phyloP scores from a whole-genome alignment of 129 eudicot species.

The Tagetes erecta region DNA sequence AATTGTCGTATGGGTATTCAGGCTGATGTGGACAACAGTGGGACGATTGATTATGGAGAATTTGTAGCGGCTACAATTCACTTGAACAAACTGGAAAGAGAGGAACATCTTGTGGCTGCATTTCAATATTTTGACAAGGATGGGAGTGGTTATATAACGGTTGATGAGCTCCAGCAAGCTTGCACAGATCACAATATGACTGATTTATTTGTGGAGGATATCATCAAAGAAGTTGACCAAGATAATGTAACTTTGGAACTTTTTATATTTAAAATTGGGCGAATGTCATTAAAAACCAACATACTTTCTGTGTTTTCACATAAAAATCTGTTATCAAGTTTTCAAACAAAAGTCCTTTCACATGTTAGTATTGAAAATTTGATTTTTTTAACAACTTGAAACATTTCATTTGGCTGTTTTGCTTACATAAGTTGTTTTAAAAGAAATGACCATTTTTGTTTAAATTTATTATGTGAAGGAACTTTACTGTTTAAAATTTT shows the following conservation, averaged over 20 bases:
- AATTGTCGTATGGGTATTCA: slow-evolving; percentile 35
- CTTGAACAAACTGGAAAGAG: slow-evolving; percentile 84
- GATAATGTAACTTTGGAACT: slow-evolving; percentile 60
- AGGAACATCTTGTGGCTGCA: slow-evolving; percentile 88
- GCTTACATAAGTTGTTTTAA: no score
- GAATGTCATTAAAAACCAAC: no score
- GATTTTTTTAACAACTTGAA: no score
- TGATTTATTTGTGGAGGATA: slow-evolving; percentile 76
- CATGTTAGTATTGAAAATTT: no score
- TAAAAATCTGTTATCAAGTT: no score
- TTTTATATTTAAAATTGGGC: background rate
- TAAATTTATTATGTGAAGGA: no score
- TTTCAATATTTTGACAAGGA: slow-evolving; percentile 90
- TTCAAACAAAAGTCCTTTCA: no score
- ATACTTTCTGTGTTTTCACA: no score
- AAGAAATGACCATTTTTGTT: no score
- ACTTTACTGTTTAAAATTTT: no score
- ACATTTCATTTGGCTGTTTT: no score
- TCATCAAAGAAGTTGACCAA: slow-evolving; percentile 93
- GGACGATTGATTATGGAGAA: slow-evolving; percentile 93
- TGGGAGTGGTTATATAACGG: slow-evolving; percentile 91
- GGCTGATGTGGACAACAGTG: slow-evolving; percentile 94
- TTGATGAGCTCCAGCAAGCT: slow-evolving; percentile 96
- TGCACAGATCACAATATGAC: slow-evolving; percentile 80
- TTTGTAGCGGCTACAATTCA: slow-evolving; percentile 90